Evolutionary conservation across 2,329 filamentous ascomycete species (phyloP).

Genomic region (Cercospora zeae-maydis): DNA sequence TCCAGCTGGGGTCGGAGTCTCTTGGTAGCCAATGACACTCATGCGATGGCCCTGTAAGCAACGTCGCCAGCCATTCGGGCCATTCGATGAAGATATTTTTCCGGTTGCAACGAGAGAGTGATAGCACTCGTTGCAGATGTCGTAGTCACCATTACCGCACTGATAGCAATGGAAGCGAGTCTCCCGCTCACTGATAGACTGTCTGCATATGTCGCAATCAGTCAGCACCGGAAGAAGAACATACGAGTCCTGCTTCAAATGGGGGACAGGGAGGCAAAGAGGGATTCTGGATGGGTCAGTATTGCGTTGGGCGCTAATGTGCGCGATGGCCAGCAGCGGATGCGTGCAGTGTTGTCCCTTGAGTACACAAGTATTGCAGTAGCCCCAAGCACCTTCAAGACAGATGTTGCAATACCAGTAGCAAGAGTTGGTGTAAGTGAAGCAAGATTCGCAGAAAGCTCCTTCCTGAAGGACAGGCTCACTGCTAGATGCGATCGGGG

Average conservation of each 20-base stretch:
- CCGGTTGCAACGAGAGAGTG: conserved; percentile 59
- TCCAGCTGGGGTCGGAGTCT: conserved; percentile 46
- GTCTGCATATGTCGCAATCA: conserved; percentile 78
- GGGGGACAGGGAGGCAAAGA: conserved; percentile 28
- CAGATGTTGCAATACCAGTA: conserved; percentile 87
- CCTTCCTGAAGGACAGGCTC: conserved; percentile 61
- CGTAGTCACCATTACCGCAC: conserved; percentile 79
- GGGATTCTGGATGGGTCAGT: conserved; percentile 19
- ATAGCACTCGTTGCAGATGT: conserved; percentile 80
- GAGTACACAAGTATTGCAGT: conserved; percentile 83
- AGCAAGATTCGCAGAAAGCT: conserved; percentile 78
- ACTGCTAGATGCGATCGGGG: conserved; percentile 5
- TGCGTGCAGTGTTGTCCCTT: conserved; percentile 79
- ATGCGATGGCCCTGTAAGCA: conserved; percentile 80
- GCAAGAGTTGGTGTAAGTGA: conserved; percentile 70
- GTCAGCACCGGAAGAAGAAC: conserved; percentile 52
- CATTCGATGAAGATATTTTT: conserved; percentile 70
- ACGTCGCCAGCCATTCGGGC: conserved; percentile 75
- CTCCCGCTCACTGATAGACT: conserved; percentile 65
- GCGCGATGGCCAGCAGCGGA: conserved; percentile 70
- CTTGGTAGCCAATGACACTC: conserved; percentile 72
- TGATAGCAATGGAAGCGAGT: conserved; percentile 75
- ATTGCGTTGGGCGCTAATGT: conserved; percentile 40
- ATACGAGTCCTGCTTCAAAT: conserved; percentile 42
- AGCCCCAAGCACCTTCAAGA: conserved; percentile 93